Evolutionary conservation across 139 green algal species (phyloP).

Genomic region (Desmodesmus armatus): DNA sequence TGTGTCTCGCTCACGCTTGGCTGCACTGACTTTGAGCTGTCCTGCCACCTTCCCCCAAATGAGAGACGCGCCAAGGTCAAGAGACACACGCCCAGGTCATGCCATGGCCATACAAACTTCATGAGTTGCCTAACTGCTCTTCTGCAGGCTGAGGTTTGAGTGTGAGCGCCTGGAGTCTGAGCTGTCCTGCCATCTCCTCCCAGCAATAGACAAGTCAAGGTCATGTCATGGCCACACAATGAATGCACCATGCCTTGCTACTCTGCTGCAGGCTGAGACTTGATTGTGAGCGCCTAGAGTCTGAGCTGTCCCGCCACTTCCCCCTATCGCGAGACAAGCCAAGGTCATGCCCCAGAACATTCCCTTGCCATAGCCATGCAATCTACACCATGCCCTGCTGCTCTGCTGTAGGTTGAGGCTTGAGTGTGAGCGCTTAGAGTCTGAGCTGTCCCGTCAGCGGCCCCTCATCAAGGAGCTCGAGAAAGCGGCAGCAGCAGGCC

Average conservation of each 20-base stretch:
- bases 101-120: neutral
- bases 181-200: neutral
- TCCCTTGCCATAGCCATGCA: neutral
- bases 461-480: constrained; percentile 30
- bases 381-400: neutral
- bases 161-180: neutral
- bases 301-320: neutral
- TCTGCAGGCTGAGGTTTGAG: neutral
- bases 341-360: too few relatives aligned
- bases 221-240: neutral
- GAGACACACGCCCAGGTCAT: too few relatives aligned
- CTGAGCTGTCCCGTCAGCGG: constrained; percentile 21
- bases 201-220: too few relatives aligned
- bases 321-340: too few relatives aligned
- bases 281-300: neutral
- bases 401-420: neutral
- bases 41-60: too few relatives aligned
- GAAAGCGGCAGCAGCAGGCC: constrained; percentile 11
- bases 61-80: too few relatives aligned
- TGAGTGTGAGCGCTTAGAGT: constrained; percentile 15
- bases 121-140: neutral
- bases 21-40: neutral
- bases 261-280: neutral
- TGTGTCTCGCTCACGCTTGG: neutral
- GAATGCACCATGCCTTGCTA: neutral